Conservation (phyloP, 106 monocot species). For the Acanthochlamys bracteata region DNA sequence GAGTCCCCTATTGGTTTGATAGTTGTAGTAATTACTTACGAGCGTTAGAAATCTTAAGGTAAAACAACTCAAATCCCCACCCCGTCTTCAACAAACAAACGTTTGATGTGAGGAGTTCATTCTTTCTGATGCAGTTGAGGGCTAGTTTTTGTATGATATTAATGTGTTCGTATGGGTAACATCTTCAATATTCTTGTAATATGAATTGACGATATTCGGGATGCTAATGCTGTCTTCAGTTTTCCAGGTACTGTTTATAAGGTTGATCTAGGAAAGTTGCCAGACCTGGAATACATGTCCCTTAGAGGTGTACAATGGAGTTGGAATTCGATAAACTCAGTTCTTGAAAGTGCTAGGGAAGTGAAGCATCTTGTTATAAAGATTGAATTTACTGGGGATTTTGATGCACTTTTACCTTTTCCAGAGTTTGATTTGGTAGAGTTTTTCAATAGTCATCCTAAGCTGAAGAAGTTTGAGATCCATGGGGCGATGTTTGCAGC, state of each 20-base stretch:
- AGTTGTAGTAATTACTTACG: too few species aligned
- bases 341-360: conserved; percentile 56
- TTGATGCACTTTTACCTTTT: conserved; percentile 60
- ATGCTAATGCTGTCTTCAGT: background rate
- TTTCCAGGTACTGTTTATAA: conserved; percentile 52
- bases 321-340: conserved; percentile 63
- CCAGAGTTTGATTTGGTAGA: conserved; percentile 75
- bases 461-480: conserved; percentile 72
- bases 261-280: conserved; percentile 65
- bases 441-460: conserved; percentile 77
- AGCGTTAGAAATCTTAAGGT: too few species aligned
- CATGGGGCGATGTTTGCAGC: conserved; percentile 97
- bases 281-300: conserved; percentile 46
- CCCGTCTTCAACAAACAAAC: too few species aligned
- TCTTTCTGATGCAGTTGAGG: too few species aligned
- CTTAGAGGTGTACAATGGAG: conserved; percentile 86
- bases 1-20: too few species aligned
- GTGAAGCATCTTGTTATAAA: conserved; percentile 86
- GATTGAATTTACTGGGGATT: conserved; percentile 85
- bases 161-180: too few species aligned
- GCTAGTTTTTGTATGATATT: too few species aligned
- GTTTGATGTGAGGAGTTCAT: too few species aligned
- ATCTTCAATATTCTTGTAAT: too few species aligned
- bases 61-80: too few species aligned
- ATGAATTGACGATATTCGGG: background rate